A percentile compares a stretch with the other conserved stretches of the same genome.
Conservation (phyloP, 257 asterid genomes). For the Echium plantagineum region DNA sequence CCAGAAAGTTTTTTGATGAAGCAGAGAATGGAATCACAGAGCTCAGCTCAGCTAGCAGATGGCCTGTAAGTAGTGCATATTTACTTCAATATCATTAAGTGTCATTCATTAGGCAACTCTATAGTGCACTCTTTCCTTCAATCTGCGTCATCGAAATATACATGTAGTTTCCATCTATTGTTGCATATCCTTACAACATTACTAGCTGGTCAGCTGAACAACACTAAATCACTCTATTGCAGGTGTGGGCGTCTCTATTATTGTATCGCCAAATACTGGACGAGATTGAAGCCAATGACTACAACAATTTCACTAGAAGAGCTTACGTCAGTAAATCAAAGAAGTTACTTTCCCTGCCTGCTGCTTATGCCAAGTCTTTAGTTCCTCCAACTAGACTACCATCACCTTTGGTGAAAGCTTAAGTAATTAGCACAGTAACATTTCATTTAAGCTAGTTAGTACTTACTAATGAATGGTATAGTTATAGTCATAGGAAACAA, state of each 20-base stretch:
- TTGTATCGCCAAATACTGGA: slow-evolving; percentile 14
- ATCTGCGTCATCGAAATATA: too few species aligned
- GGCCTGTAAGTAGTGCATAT: slow-evolving; percentile 5
- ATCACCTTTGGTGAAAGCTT: not conserved
- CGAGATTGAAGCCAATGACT: slow-evolving; percentile 16
- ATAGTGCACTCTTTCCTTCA: too few species aligned
- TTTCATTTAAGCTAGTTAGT: not conserved
- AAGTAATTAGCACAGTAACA: not conserved
- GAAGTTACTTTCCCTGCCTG: slow-evolving; percentile 7
- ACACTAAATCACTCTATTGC: not conserved
- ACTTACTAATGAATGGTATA: not conserved
- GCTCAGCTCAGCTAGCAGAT: slow-evolving; percentile 15
- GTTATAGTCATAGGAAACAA: not conserved
- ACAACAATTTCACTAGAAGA: slow-evolving; percentile 10
- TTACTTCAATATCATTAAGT: not conserved
- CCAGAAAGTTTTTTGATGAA: slow-evolving; percentile 10
- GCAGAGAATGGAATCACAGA: slow-evolving; percentile 13
- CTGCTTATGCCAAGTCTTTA: slow-evolving; percentile 5
- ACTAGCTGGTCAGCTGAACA: not conserved
- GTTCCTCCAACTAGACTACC: slow-evolving; percentile 2
- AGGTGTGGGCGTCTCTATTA: slow-evolving; percentile 13
- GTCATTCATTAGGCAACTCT: not conserved
- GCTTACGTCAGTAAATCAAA: slow-evolving; percentile 12
- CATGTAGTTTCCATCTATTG: too few species aligned
- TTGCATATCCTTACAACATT: too few species aligned